Evolutionary conservation across 139 green algal species (phyloP), one percentile per base, ranked within the genome.

Genomic region (Chlamydomonas sphaeroides): DNA sequence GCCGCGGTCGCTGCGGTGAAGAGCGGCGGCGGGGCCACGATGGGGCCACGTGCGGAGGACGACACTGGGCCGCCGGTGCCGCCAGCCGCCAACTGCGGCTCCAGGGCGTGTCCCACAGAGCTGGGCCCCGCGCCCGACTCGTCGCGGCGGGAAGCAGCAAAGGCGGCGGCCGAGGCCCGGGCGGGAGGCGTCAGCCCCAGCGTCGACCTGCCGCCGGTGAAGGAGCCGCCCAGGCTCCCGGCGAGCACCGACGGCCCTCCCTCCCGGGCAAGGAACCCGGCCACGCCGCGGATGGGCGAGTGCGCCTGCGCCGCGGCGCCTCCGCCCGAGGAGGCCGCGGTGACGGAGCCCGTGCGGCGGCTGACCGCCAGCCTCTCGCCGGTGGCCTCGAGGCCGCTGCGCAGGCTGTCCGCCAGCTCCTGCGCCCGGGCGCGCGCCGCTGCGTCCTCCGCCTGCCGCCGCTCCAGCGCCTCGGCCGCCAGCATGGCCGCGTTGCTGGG

Each of bases 401-500:
- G 61, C 75, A 82, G 72, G 21, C 41, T 23, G 36, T 15, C 42
- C 75, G 72, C 49, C 23, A 82, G 63, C 7, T 63, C 42, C 18
- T 63, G 41, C 41, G 59, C 75, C n/a, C 65, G 51, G 10, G 75
- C 61, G 42, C 59, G 32, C 14, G 35, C 36, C 17, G 75, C 75
- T 38, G 42, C 75, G n/a, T 82, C 75, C 61, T 72, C 75, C 75
- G 39, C 36, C 42, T 65, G 75, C 41, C 45, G 42, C 18, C 75
- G 75, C 75, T 65, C 62, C 75, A 82, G 75, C 41, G 75, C 75
- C 0, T 41, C 75, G 32, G 35, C 62, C 42, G 75, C 75, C 75
- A 73, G 20, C 62, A 35, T 21, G 20, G 56, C 75, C 28, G 75
- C 75, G 61, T 82, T 82, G 75, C 75, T 82, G 25, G 59, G 59